Base-by-base conservation (phyloP, 192 early-diverging fungal genomes). In the Dispira simplex region DNA sequence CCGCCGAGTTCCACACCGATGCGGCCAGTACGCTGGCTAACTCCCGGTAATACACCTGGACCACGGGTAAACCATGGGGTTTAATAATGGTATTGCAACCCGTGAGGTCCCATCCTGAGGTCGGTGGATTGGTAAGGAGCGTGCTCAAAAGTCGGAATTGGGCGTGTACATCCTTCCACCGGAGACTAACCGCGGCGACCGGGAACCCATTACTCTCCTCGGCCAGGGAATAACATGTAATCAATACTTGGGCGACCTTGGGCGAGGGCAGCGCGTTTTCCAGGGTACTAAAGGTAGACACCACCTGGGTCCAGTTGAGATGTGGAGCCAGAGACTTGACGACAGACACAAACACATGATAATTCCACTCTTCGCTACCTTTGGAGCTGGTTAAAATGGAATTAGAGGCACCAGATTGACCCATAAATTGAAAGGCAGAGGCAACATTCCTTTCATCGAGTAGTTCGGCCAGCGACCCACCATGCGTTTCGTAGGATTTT, bases 1-100 rank as follows among this genome's bases (percentile, higher is more conserved):
- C 81, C 49, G 78, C 52, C 5, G 62, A 72, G 67, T 80, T 80
- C 71, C 77, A 83, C 23, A 71, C 43, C 9, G 71, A 65, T 4
- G 46, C 53, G 64, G 67, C 44, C 57, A 71, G 43, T 12, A 21
- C 44, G 12, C n/a, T 11, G 28, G 59, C 43, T n/a, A 45, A 3
- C 5, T 39, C 25, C 43, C 43, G 28, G 13, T 44, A 45, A n/a
- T 32, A 45, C n/a, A 62, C 44, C 11, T 45, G 59, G 44, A 46
- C n/a, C 10, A n/a, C 59, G 16, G 28, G 43, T 16, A 62, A 6
- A 11, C 23, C 44, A 0, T 32, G 44, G 28, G 43, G 39, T 45
- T 44, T 32, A n/a, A 62, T n/a, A 14, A 62, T 45, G 4, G 44
- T n/a, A 5, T 25, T 39, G 44, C 59, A 62, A 16, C n/a, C 16